Evolutionary conservation across 179 eudicot species (phyloP).

Genomic region (Camellia oleifera): DNA sequence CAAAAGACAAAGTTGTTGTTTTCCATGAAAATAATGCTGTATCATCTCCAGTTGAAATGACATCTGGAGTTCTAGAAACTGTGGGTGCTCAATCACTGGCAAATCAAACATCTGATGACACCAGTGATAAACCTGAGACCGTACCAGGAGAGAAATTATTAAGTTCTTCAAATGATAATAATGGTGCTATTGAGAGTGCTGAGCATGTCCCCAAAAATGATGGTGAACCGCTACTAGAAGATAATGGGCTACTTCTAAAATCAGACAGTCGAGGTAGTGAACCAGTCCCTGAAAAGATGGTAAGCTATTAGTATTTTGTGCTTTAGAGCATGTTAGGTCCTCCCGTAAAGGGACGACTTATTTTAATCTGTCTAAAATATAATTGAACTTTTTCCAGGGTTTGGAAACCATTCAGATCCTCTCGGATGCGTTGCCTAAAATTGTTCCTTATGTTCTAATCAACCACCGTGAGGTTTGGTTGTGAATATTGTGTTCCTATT

Average conservation of each 20-base stretch:
- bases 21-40: constrained; percentile 25
- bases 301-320: constrained; percentile 25
- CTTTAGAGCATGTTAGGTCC: neutral
- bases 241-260: constrained; percentile 35
- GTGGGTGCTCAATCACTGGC: constrained; percentile 30
- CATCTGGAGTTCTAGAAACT: constrained; percentile 34
- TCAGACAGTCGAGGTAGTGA: constrained; percentile 38
- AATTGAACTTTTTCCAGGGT: constrained; percentile 53
- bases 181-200: constrained; percentile 30
- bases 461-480: constrained; percentile 90
- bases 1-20: constrained; percentile 37
- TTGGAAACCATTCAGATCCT: constrained; percentile 91
- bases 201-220: constrained; percentile 28
- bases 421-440: constrained; percentile 93
- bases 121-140: constrained; percentile 25
- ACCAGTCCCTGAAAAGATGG: constrained; percentile 59
- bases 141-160: constrained; percentile 26
- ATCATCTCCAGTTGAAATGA: constrained; percentile 24
- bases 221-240: constrained; percentile 34
- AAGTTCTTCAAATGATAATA: constrained; percentile 29
- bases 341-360: neutral
- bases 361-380: constrained; percentile 5
- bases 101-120: constrained; percentile 34
- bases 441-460: constrained; percentile 96
- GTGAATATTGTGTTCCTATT: constrained; percentile 2